Base-by-base conservation (phyloP, 192 early-diverging fungal genomes). In the Coemansia sp. region DNA sequence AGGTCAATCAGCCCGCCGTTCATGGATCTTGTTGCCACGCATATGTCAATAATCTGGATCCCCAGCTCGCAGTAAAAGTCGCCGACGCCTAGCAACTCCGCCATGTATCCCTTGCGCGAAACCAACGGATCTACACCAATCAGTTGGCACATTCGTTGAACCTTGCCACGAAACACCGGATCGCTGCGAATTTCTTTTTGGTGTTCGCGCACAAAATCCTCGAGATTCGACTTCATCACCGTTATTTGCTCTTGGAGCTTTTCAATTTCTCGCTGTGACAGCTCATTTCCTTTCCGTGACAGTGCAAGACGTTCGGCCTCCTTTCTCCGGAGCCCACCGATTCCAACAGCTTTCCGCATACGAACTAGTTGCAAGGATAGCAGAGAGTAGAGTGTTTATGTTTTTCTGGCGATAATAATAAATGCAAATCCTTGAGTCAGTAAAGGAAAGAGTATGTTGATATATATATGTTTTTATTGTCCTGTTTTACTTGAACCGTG, bases 61-160 rank as follows among this genome's bases (percentile, higher is more conserved):
- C 90, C 93, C 5, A 99, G 85, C 57, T 98, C 94, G 68, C 95
- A 97, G 79, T 99, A 99, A 81, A 99, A 99, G 73, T 98, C 95
- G 15, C 96, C 94, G 7, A 98, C 90, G 0, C 97, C 97, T 4
- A 99, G 76, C 10, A 99, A 76, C 59, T 96, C 95, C 0, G 94
- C 87, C 97, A 96, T 96, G 66, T 94, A 94, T 22, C 95, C 93
- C 74, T 99, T 99, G 67, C 94, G 95, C 46, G 95, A 94, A 86
- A 92, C 93, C 42, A 99, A 82, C 8, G 97, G 97, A 80, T 99
- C 97, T 3, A 99, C 93, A 9, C 96, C 96, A 71, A 97, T 91
- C 48, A 92, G 87, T 41, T 87, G 86, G 72, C 97, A 99, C 95
- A 99, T 95, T 15, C 85, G 85, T 63, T 97, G 94, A 59, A 99